Evolutionary conservation across 805 yeast genomes (phyloP).

Genomic region (Metschnikowia amazonensis): DNA sequence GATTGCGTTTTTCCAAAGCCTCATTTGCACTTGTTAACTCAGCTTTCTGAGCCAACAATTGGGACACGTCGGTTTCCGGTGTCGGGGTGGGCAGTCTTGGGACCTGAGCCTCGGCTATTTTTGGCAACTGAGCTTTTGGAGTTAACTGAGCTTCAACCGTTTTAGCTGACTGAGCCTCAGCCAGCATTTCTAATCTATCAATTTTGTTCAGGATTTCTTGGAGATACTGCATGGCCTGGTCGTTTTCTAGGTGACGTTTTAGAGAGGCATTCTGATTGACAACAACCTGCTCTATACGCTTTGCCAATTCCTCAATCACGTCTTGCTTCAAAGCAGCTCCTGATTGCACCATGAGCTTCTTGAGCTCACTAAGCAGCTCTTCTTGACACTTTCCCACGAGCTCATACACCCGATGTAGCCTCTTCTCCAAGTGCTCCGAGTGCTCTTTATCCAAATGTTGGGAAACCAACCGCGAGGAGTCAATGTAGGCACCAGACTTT

Average conservation of each 20-base stretch:
- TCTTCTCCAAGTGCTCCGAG: background rate
- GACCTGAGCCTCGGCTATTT: too few relatives aligned
- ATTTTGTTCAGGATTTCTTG: background rate
- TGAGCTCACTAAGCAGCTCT: constrained; percentile 1
- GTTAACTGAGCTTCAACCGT: too few relatives aligned
- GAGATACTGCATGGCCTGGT: background rate
- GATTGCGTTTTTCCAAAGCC: background rate
- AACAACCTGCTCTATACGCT: background rate
- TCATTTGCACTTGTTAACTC: background rate
- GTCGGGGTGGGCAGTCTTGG: too few relatives aligned
- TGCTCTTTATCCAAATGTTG: constrained; percentile 2
- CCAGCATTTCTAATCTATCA: background rate
- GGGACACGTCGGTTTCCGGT: background rate
- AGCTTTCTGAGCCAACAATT: background rate
- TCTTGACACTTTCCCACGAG: background rate
- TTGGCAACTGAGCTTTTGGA: too few relatives aligned
- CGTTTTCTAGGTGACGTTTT: background rate
- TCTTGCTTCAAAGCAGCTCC: background rate
- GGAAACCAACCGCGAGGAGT: constrained; percentile 1
- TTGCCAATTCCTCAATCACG: background rate
- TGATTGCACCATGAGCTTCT: background rate
- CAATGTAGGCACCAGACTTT: background rate
- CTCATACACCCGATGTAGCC: background rate
- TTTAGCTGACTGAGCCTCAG: too few relatives aligned
- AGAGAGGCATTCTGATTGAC: background rate